Evolutionary conservation across 192 early-diverging fungal genomes (phyloP), one percentile per base, ranked within the genome.

Genomic region (Coemansia sp.): DNA sequence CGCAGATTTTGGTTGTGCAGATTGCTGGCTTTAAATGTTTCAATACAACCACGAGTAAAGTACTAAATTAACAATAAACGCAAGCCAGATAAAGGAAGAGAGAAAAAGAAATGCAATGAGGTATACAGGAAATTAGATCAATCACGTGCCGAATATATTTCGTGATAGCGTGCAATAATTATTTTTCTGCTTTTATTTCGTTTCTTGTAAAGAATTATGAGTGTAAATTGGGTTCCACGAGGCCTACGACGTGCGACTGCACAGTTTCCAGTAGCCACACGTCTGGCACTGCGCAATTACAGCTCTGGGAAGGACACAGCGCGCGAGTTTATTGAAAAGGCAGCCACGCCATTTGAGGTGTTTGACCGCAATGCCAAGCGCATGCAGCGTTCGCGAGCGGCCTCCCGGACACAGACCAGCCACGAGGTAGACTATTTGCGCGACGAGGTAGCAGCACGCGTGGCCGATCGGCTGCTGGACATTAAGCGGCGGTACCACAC

Each of bases 391-490:
- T 86, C 93, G 65, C 84, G 92, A 12, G 87, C 92, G 11, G 89
- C 89, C 0, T 58, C 72, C 4, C 70, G 91, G 67, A 47, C 54
- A 47, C 63, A 66, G 49, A 57, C 83, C 19, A 90, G 88, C 62
- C 87, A 88, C 4, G 75, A 86, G 25, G 89, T 89, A 4, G 96
- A 98, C 75, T 98, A 98, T 72, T 81, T 98, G 38, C 89, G 89
- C 55, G 93, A 98, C 78, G 94, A 95, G 60, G 84, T 95, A 12
- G 96, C 96, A 14, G 85, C 85, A 38, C 79, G 94, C 19, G 76
- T 98, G 11, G 92, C 90, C 4, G 96, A 98, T 69, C 84, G 94
- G 32, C 71, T 98, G 32, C 63, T 95, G 83, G 96, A 98, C 66
- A 93, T 98, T 64, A 95, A 95, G 70, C 88, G 93, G 37, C 82